Conservation (phyloP, 2,329 filamentous ascomycete genomes). For the Aspergillus ibericus region DNA sequence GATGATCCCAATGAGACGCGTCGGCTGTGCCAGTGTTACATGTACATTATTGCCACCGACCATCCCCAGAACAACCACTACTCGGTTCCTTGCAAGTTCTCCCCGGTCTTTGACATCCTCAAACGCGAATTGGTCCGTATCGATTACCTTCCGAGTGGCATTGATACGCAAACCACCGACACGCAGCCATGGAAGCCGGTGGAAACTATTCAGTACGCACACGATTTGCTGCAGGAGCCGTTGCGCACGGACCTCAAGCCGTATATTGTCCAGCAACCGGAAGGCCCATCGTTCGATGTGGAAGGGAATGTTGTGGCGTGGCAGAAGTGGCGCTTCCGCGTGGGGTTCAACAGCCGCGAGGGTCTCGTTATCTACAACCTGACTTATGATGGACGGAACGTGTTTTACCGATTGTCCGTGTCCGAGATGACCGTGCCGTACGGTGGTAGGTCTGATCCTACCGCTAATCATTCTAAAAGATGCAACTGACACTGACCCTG, state of each 20-base stretch:
- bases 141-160: constrained; percentile 67
- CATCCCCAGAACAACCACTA: constrained; percentile 42
- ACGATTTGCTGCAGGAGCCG: constrained; percentile 66
- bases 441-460: constrained; percentile 31
- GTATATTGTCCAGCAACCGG: constrained; percentile 63
- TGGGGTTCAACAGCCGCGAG: constrained; percentile 64
- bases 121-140: constrained; percentile 67
- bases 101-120: constrained; percentile 55
- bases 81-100: constrained; percentile 38
- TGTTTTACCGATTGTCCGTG: constrained; percentile 67
- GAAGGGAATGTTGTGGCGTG: constrained; percentile 59
- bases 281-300: constrained; percentile 63
- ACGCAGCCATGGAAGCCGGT: constrained; percentile 59
- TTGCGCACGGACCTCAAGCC: constrained; percentile 66
- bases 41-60: constrained; percentile 39
- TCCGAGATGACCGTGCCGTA: constrained; percentile 64
- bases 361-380: constrained; percentile 70
- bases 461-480: too few species aligned
- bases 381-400: constrained; percentile 60
- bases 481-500: background rate
- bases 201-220: constrained; percentile 53
- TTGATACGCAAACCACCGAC: constrained; percentile 59
- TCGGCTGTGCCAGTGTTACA: constrained; percentile 43
- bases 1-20: constrained; percentile 41
- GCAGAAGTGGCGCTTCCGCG: constrained; percentile 66